A percentile compares a stretch with the other conserved stretches of the same genome.
Conservation (phyloP, 768 basidiomycete genomes). For the Pulveroboletus sp. region DNA sequence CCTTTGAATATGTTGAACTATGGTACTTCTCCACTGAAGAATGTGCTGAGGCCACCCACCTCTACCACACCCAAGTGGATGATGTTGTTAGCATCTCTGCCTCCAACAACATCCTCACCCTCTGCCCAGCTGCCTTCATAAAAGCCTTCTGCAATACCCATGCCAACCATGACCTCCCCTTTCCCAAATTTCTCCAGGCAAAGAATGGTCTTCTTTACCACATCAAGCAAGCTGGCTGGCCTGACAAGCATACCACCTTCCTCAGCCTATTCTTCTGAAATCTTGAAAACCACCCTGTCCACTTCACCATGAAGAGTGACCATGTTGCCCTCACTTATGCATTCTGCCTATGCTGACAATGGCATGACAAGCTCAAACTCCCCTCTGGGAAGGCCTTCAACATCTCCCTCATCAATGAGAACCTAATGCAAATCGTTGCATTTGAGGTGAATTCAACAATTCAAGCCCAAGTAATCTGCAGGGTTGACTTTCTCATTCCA, state of each 20-base stretch:
- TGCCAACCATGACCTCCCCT: slow-evolving; percentile 15
- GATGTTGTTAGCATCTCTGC: too few species aligned
- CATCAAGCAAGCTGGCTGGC: background rate
- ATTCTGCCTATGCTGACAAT: background rate
- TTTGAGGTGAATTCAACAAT: background rate
- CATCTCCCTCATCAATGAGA: background rate
- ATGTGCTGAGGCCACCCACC: too few species aligned
- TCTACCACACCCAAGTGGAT: too few species aligned
- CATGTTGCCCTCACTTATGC: background rate
- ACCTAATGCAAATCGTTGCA: background rate
- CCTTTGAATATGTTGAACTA: too few species aligned
- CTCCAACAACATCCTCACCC: too few species aligned
- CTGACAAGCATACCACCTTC: background rate
- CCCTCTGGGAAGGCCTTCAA: background rate
- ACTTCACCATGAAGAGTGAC: background rate
- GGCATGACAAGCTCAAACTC: slow-evolving; percentile 7
- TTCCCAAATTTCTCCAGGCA: slow-evolving; percentile 16
- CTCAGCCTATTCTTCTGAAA: slow-evolving; percentile 1
- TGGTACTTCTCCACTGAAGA: too few species aligned
- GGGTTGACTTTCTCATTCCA: too few species aligned
- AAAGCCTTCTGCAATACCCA: too few species aligned
- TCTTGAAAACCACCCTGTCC: background rate
- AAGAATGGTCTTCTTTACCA: slow-evolving; percentile 3
- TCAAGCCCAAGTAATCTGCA: background rate
- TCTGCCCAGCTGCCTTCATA: too few species aligned